These are phyloP conservation scores for Kazachstania martiniae DNA, from an alignment of 805 yeast species.

Conservation along the genomic window DNA sequence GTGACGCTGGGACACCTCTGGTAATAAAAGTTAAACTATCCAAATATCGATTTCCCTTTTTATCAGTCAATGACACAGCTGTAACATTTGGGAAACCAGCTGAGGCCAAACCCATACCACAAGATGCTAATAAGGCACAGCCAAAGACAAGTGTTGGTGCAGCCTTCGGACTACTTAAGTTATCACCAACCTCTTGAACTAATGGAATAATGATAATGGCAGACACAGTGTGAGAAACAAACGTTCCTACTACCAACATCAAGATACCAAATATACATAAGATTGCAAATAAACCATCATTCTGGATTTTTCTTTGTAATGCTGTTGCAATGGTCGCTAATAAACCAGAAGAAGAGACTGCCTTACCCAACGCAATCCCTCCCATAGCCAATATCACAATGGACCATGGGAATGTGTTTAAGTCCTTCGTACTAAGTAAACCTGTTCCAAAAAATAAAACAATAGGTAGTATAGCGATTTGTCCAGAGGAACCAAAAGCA, in stretches of 20 bases:
- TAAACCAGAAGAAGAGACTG: conserved; percentile 85
- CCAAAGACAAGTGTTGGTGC: conserved; percentile 33
- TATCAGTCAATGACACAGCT: conserved; percentile 89
- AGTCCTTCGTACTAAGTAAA: conserved; percentile 68
- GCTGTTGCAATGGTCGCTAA: conserved; percentile 64
- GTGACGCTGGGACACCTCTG: conserved; percentile 82
- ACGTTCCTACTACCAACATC: conserved; percentile 81
- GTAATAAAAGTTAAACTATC: conserved; percentile 74
- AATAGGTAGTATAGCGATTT: conserved; percentile 78
- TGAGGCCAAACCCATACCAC: conserved; percentile 96
- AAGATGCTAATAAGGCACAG: conserved; percentile 62
- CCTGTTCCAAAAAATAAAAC: conserved; percentile 87
- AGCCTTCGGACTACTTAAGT: conserved; percentile 64
- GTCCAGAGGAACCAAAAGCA: conserved; percentile 84
- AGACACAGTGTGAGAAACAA: conserved; percentile 94
- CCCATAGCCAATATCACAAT: conserved; percentile 96
- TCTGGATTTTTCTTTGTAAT: conserved; percentile 53
- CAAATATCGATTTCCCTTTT: conserved; percentile 76
- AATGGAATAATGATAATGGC: conserved; percentile 87
- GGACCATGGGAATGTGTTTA: conserved; percentile 93
- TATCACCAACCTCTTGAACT: conserved; percentile 76
- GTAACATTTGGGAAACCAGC: conserved; percentile 97
- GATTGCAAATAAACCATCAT: conserved; percentile 57
- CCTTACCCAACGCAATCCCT: conserved; percentile 88
- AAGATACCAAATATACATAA: conserved; percentile 73